phyloP scores from a whole-genome alignment of 2,329 filamentous ascomycete species.

The Cercospora janseana region DNA sequence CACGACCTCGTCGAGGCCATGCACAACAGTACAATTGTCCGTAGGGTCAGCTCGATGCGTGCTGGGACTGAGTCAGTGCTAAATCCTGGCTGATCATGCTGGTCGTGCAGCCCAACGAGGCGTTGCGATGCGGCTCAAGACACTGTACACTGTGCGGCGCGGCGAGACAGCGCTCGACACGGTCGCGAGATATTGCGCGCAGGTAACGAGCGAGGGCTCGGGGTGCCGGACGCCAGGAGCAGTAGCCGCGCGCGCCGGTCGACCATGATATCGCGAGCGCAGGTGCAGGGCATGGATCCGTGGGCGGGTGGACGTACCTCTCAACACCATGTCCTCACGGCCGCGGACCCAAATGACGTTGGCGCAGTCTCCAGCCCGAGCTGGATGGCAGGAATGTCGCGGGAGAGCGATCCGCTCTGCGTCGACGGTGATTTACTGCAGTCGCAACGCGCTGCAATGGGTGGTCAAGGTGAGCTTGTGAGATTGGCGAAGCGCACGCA shows the following conservation, averaged over 20 bases:
- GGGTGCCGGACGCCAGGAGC: no score
- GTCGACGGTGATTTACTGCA: not conserved
- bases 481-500: no score
- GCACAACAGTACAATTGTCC: not conserved
- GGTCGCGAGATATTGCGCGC: no score
- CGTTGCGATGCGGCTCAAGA: slow-evolving; percentile 1
- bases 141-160: not conserved
- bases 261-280: not conserved
- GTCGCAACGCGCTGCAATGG: not conserved
- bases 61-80: slow-evolving; percentile 8
- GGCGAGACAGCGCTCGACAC: no score
- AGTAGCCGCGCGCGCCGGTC: not conserved
- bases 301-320: slow-evolving; percentile 7
- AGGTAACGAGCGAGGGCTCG: no score
- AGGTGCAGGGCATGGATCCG: slow-evolving; percentile 4
- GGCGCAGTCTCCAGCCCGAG: not conserved
- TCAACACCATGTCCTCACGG: slow-evolving; percentile 3
- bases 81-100: slow-evolving; percentile 8
- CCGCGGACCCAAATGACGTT: not conserved
- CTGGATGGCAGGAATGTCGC: not conserved
- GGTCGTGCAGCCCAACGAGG: slow-evolving; percentile 2
- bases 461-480: no score
- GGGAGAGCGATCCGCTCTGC: no score
- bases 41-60: not conserved
- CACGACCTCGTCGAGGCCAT: not conserved